A percentile compares a stretch with the other conserved stretches of the same genome.
Evolutionary conservation across 2,329 filamentous ascomycete genomes (phyloP).

Genomic region (Dactylellina leptospora): DNA sequence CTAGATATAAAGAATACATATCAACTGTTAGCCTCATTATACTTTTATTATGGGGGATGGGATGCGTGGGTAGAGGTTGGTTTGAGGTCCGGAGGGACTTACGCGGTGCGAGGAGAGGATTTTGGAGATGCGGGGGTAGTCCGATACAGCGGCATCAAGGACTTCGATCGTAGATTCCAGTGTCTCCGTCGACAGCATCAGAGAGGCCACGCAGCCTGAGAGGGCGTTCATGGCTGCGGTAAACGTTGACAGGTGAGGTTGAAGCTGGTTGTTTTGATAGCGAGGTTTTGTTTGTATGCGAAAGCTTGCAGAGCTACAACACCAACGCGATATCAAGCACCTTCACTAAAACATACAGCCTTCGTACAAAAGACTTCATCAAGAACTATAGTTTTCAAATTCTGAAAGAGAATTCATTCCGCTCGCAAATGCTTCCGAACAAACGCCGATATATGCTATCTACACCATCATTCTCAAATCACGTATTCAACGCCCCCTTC

Average conservation of each 20-base stretch:
- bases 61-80: neutral
- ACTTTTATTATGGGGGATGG: neutral
- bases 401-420: neutral
- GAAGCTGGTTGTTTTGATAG: conserved; percentile 1
- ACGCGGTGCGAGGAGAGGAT: conserved; percentile 70
- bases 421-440: conserved; percentile 18
- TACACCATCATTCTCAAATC: neutral
- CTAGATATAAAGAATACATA: conserved; percentile 65
- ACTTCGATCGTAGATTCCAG: conserved; percentile 70
- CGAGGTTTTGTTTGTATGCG: too few relatives aligned
- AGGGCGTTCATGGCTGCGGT: conserved; percentile 57
- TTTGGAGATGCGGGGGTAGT: conserved; percentile 65
- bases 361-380: neutral
- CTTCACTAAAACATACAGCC: too few relatives aligned
- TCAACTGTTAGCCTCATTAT: conserved; percentile 6
- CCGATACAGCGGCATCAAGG: conserved; percentile 64
- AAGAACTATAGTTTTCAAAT: neutral
- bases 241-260: neutral
- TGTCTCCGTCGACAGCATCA: conserved; percentile 69
- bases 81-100: too few relatives aligned
- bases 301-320: neutral
- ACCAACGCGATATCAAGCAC: neutral
- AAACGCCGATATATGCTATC: conserved; percentile 20
- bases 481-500: conserved; percentile 59
- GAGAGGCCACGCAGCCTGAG: conserved; percentile 67